These are phyloP conservation scores for Xanthoceras sorbifolium DNA, from an alignment of 345 rosid genomes.

Conservation along the genomic window DNA sequence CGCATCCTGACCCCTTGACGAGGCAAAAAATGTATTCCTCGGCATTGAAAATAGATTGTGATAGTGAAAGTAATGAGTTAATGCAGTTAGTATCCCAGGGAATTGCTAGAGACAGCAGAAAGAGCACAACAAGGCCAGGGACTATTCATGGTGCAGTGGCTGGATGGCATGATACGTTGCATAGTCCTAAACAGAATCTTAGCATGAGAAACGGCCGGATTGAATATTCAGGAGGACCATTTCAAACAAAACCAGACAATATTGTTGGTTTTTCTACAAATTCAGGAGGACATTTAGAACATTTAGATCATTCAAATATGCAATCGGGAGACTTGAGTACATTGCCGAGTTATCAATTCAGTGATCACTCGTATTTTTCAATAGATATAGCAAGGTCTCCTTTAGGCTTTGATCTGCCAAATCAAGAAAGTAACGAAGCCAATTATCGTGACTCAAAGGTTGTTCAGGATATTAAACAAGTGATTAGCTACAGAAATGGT, in stretches of 20 bases:
- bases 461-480: slow-evolving; percentile 20
- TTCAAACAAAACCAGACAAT: not conserved
- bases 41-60: slow-evolving; percentile 19
- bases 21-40: slow-evolving; percentile 19
- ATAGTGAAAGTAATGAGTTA: slow-evolving; percentile 32
- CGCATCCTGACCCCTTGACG: too few species aligned
- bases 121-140: slow-evolving; percentile 7
- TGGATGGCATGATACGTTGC: slow-evolving; percentile 31
- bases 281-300: slow-evolving; percentile 7
- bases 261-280: not conserved
- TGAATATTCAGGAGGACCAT: not conserved
- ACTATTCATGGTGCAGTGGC: slow-evolving; percentile 7
- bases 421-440: slow-evolving; percentile 12
- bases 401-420: slow-evolving; percentile 6
- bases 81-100: slow-evolving; percentile 31
- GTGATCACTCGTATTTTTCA: slow-evolving; percentile 45
- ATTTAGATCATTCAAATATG: slow-evolving; percentile 19
- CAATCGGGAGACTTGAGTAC: slow-evolving; percentile 35
- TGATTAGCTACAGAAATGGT: slow-evolving; percentile 2
- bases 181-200: slow-evolving; percentile 19
- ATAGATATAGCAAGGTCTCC: slow-evolving; percentile 46
- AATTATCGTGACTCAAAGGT: not conserved
- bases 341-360: slow-evolving; percentile 47
- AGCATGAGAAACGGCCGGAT: not conserved
- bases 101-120: slow-evolving; percentile 4